A percentile compares a stretch with the other conserved stretches of the same genome.
These are phyloP conservation scores for Saccharomyces hybrid DNA, from an alignment of 1,139 yeast genomes.

Conservation along the genomic window DNA sequence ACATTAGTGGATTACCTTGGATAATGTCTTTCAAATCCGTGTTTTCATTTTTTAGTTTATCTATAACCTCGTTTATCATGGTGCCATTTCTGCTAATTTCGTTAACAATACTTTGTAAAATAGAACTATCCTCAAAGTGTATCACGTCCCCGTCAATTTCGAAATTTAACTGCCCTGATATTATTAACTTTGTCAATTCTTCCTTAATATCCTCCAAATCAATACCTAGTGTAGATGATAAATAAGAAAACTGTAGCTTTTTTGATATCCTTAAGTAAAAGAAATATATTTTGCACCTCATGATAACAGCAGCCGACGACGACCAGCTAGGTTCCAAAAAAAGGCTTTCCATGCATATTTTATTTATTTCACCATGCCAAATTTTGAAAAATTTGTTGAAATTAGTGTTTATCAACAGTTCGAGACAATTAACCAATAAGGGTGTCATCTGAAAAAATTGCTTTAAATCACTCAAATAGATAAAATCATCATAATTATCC, in stretches of 20 bases:
- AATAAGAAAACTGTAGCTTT: slow-evolving; percentile 18
- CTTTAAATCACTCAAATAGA: slow-evolving; percentile 14
- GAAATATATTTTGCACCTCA: slow-evolving; percentile 25
- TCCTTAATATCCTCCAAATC: slow-evolving; percentile 11
- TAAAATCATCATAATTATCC: slow-evolving; percentile 23
- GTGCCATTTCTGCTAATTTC: slow-evolving; percentile 10
- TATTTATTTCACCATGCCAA: slow-evolving; percentile 18
- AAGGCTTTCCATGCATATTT: slow-evolving; percentile 12
- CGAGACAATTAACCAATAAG: slow-evolving; percentile 12
- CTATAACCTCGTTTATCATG: slow-evolving; percentile 5
- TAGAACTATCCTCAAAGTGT: slow-evolving; percentile 9
- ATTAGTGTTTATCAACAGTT: slow-evolving; percentile 19
- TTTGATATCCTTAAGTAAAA: slow-evolving; percentile 25
- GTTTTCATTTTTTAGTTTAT: slow-evolving; percentile 5
- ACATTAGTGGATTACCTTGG: neutral
- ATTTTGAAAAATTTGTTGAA: slow-evolving; percentile 20
- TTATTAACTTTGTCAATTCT: slow-evolving; percentile 17
- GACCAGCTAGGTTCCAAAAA: slow-evolving; percentile 20
- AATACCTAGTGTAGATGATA: slow-evolving; percentile 21
- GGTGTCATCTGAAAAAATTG: slow-evolving; percentile 12
- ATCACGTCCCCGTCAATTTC: slow-evolving; percentile 17
- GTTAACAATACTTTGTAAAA: slow-evolving; percentile 8
- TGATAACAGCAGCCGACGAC: slow-evolving; percentile 11
- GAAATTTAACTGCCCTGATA: slow-evolving; percentile 17
- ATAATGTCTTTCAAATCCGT: slow-evolving; percentile 6